Base-by-base conservation (phyloP, 805 yeast genomes). In the Candida rishiriensis region DNA sequence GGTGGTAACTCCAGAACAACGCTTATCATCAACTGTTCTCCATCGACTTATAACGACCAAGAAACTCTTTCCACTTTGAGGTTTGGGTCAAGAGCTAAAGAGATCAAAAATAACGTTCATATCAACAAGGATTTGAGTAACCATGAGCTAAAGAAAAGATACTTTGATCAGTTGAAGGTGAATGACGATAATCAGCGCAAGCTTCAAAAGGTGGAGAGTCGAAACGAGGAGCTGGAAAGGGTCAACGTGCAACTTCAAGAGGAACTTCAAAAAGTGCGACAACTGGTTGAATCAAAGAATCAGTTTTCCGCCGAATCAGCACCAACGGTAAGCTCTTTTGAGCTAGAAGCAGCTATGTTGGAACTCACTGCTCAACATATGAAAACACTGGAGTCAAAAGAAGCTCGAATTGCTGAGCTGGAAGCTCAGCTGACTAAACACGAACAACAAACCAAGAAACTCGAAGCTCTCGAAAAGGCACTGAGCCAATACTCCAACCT, bases 1-100 rank as follows among this genome's bases (percentile, higher is more conserved):
- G 93, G 95, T 6, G 95, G 95, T 1, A 87, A 88, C 60, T 80
- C 90, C 3, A 70, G 88, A 41, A 88, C 95, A 0, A 75, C 85
- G 2, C 66, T 88, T 39, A 77, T 88, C 14, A 72, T 87, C 34
- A 83, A 83, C 51, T 85, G 93, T 50, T 85, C 93, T 0, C 84
- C 88, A 0, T 70, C 83, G 0, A 56, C 67, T 3, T 57, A 63
- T 29, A 78, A 86, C 52, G 79, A 72, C 41, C 60, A 65, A 14
- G 93, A 86, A 54, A 85, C 95, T 0, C 47, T 85, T 6, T 80
- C 88, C 5, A 81, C 90, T 0, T 64, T 88, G 44, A 65, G 91
- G 38, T 85, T 88, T 60, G 95, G 93, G 0, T 69, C 78, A 0
- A 67, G 93, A 16, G 88, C 91, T 8, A 84, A 83, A 63, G 69